Conservation (phyloP, 2,329 filamentous ascomycete species). For the Aspergillus pseudoviridinutans region DNA sequence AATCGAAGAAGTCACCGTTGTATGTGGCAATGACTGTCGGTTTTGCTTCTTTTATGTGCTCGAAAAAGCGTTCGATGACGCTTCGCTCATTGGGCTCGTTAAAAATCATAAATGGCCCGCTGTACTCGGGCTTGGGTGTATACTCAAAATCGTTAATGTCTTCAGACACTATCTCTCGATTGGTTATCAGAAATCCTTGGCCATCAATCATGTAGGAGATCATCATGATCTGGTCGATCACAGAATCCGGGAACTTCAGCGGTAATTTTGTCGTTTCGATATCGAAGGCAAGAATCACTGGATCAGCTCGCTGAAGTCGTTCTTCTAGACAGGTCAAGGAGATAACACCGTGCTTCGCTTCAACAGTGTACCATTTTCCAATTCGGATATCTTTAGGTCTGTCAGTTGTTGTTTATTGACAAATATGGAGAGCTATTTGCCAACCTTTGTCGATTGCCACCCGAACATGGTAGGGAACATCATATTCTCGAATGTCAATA, state of each 20-base stretch:
- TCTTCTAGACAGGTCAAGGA: slow-evolving; percentile 83
- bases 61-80: slow-evolving; percentile 85
- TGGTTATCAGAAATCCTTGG: slow-evolving; percentile 95
- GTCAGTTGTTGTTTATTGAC: background rate
- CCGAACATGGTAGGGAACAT: slow-evolving; percentile 98
- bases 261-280: slow-evolving; percentile 97
- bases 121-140: slow-evolving; percentile 93
- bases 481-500: slow-evolving; percentile 97
- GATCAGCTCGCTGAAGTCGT: slow-evolving; percentile 83
- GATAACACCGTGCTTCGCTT: slow-evolving; percentile 85
- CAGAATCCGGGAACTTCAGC: slow-evolving; percentile 91
- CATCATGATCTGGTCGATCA: slow-evolving; percentile 99
- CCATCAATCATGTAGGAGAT: slow-evolving; percentile 99
- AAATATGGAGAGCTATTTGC: slow-evolving; percentile 12
- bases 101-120: slow-evolving; percentile 94
- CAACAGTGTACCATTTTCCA: slow-evolving; percentile 94
- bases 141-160: slow-evolving; percentile 98
- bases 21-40: slow-evolving; percentile 99
- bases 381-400: slow-evolving; percentile 72
- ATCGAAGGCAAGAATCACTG: slow-evolving; percentile 98
- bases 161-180: slow-evolving; percentile 94
- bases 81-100: slow-evolving; percentile 93
- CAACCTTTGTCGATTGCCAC: slow-evolving; percentile 91
- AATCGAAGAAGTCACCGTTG: slow-evolving; percentile 99
- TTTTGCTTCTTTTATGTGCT: slow-evolving; percentile 88